These are phyloP conservation scores for Rhododendron williamsianum DNA, from an alignment of 148 eudicot species.

Conservation along the genomic window DNA sequence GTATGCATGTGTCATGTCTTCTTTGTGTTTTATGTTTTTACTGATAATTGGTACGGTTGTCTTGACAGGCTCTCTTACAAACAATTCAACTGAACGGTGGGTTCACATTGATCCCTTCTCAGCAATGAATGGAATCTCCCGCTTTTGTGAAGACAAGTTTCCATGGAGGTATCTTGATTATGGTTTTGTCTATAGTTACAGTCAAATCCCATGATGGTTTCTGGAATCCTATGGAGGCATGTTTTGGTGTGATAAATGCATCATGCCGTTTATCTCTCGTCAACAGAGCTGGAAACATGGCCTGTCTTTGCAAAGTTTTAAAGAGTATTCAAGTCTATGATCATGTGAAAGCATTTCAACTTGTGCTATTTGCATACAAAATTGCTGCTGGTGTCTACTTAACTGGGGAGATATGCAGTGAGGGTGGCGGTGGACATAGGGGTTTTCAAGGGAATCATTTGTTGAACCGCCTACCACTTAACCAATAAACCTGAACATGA, in stretches of 20 bases:
- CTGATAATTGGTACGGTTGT: slow-evolving; percentile 5
- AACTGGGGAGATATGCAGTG: not conserved
- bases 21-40: not conserved
- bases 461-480: not conserved
- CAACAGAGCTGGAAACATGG: not conserved
- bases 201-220: not conserved
- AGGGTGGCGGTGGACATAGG: not conserved
- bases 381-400: not conserved
- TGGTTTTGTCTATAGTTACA: not conserved
- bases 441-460: not conserved
- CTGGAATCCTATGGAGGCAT: not conserved
- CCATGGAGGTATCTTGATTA: slow-evolving; percentile 71
- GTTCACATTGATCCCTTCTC: slow-evolving; percentile 87
- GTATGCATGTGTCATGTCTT: not conserved
- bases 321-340: not conserved
- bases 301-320: slow-evolving; percentile 1
- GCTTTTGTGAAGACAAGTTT: slow-evolving; percentile 62
- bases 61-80: slow-evolving; percentile 40
- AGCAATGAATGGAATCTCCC: slow-evolving; percentile 90
- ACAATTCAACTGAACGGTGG: slow-evolving; percentile 43
- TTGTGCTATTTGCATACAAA: not conserved
- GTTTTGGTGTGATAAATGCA: not conserved
- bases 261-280: not conserved
- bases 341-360: not conserved
- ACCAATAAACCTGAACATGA: not conserved